Evolutionary conservation across 2,329 filamentous ascomycete genomes (phyloP), one percentile per base, ranked within the genome.

Genomic region (Parastagonospora nodorum): DNA sequence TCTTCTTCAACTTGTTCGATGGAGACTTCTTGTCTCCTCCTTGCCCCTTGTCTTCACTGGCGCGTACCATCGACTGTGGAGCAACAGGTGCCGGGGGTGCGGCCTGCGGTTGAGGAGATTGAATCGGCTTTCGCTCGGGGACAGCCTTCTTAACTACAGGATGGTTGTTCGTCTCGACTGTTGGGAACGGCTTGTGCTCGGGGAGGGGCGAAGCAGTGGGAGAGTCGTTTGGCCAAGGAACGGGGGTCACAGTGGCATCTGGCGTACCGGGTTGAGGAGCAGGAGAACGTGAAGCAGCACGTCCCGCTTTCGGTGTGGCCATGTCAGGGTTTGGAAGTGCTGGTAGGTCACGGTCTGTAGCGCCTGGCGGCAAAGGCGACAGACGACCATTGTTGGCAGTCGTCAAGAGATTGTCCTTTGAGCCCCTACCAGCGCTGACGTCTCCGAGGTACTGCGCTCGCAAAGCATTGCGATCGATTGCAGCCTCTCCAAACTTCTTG

Each of bases 401-500:
- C 2, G 53, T 45, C 28, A 66, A 51, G 11, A 80, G 73, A 10
- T 79, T 76, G 12, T 80, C 77, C 35, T 77, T 74, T 1, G 77
- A 79, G 10, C 90, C 90, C 51, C 84, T 88, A 16, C 92, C 92
- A 36, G 88, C 86, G 58, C 81, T 84, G 41, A 77, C 78, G 68
- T 95, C 87, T 39, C 85, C 84, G 44, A 97, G 80, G 73, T 97
- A 97, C n/a, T 90, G 86, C 57, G 90, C 86, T 46, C 92, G 87
- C 55, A 96, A 88, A 7, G 88, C 81, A 65, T 94, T 87, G 75
- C 94, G 95, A 65, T 92, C 92, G 82, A 93, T 88, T 4, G 88
- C 82, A 64, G 93, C 88, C 77, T 96, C 96, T 75, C 97, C 94
- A 70, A 97, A 97, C 64, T 90, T 92, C 73, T 85, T 95, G 29